These are phyloP conservation scores for Suhomyces chickasaworum DNA, from an alignment of 1,139 yeast species.

Conservation along the genomic window DNA sequence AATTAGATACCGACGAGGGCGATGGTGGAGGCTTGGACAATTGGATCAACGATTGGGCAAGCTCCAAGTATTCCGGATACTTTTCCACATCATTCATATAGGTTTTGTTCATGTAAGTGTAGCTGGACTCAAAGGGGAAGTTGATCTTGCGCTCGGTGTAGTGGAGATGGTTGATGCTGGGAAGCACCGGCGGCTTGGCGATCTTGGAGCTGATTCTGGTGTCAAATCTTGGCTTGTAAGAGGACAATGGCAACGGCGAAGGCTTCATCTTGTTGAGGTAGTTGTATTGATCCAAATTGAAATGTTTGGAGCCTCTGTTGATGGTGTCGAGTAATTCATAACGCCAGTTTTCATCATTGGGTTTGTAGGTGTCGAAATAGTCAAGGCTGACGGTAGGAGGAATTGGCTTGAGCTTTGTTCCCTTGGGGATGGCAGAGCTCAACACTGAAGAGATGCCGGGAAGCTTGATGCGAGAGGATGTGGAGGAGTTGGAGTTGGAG, in stretches of 20 bases:
- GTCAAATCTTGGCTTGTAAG: constrained; percentile 41
- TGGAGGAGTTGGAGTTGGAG: too few relatives aligned
- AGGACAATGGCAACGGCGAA: constrained; percentile 10
- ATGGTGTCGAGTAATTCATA: constrained; percentile 45
- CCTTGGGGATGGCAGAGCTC: constrained; percentile 26
- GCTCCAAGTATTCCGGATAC: constrained; percentile 52
- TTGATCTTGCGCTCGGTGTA: constrained; percentile 42
- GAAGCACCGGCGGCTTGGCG: constrained; percentile 31
- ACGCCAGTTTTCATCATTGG: constrained; percentile 51
- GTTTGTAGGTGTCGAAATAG: constrained; percentile 51
- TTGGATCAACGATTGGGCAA: constrained; percentile 47
- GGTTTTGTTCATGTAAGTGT: constrained; percentile 51
- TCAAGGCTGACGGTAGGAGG: constrained; percentile 50
- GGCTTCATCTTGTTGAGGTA: constrained; percentile 27
- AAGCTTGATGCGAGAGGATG: constrained; percentile 24
- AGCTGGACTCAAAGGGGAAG: constrained; percentile 58
- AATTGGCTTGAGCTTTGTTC: constrained; percentile 34
- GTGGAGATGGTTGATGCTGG: constrained; percentile 22
- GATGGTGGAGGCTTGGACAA: constrained; percentile 26
- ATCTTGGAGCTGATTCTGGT: constrained; percentile 43
- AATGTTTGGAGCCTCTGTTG: constrained; percentile 33
- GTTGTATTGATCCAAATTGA: constrained; percentile 33
- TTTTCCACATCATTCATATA: constrained; percentile 47
- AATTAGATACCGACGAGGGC: constrained; percentile 1
- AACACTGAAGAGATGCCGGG: constrained; percentile 49